Percentiles rank a stretch among this genome's conserved stretches.
phyloP scores from a whole-genome alignment of 2,329 filamentous ascomycete genomes.

The Mycocentrospora acerina region DNA sequence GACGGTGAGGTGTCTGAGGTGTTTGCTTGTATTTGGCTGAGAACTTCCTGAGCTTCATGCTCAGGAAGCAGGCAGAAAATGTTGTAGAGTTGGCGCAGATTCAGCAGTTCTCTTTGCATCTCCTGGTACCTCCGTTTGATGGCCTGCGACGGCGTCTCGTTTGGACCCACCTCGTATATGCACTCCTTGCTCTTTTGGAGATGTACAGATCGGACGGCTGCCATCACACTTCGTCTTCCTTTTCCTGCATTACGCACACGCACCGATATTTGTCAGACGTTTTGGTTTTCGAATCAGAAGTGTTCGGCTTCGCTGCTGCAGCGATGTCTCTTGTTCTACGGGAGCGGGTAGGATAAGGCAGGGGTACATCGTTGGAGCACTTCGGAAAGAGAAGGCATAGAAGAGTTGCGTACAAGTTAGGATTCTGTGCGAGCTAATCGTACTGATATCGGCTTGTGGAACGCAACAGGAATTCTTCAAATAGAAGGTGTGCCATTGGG shows the following conservation, averaged over 20 bases:
- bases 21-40: slow-evolving; percentile 26
- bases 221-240: slow-evolving; percentile 40
- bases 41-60: slow-evolving; percentile 30
- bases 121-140: slow-evolving; percentile 41
- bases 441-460: slow-evolving; percentile 1
- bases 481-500: slow-evolving; percentile 21
- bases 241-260: slow-evolving; percentile 37
- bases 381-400: not conserved
- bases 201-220: slow-evolving; percentile 31
- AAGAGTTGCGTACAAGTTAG: not conserved
- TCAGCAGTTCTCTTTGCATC: slow-evolving; percentile 37
- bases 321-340: slow-evolving; percentile 28
- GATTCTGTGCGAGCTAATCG: slow-evolving; percentile 11
- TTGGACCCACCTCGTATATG: slow-evolving; percentile 36
- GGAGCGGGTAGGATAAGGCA: slow-evolving; percentile 35
- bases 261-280: slow-evolving; percentile 35
- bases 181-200: slow-evolving; percentile 36
- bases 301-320: slow-evolving; percentile 23
- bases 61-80: slow-evolving; percentile 31
- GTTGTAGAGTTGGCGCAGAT: slow-evolving; percentile 36
- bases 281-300: slow-evolving; percentile 33
- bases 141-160: slow-evolving; percentile 38
- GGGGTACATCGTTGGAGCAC: slow-evolving; percentile 36
- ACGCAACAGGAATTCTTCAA: slow-evolving; percentile 20
- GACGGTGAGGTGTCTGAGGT: slow-evolving; percentile 17